Conservation (phyloP, 257 asterid genomes). For the Gentiana macrophylla region DNA sequence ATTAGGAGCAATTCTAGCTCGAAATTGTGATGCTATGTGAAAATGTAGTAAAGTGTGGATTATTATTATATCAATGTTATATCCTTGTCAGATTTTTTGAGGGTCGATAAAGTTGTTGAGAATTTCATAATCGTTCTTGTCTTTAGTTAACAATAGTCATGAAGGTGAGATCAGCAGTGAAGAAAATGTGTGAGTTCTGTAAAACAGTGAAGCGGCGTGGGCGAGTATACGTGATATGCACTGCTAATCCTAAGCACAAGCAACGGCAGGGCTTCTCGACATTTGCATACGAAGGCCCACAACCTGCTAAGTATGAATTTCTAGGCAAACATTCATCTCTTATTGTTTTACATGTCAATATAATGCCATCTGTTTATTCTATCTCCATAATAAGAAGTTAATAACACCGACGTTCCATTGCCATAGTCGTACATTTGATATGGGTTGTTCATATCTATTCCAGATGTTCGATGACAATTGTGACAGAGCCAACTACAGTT, state of each 20-base stretch:
- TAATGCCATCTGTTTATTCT: constrained; percentile 1
- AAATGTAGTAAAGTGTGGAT: too few relatives aligned
- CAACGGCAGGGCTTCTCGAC: constrained; percentile 87
- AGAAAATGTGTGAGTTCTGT: constrained; percentile 90
- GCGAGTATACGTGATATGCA: constrained; percentile 73
- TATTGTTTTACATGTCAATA: background rate
- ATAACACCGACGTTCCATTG: too few relatives aligned
- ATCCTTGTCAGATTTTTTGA: too few relatives aligned
- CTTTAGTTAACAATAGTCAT: constrained; percentile 31
- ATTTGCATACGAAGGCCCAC: constrained; percentile 56
- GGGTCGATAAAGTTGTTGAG: too few relatives aligned
- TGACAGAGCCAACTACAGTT: constrained; percentile 27
- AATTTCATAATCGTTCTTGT: background rate
- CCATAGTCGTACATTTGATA: too few relatives aligned
- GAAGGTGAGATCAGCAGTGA: constrained; percentile 97
- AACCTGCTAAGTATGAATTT: constrained; percentile 43
- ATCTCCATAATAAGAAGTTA: background rate
- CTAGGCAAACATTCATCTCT: background rate
- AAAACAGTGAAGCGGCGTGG: constrained; percentile 83
- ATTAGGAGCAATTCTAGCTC: too few relatives aligned
- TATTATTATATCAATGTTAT: too few relatives aligned
- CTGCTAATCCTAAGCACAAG: constrained; percentile 95
- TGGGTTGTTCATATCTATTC: constrained; percentile 1
- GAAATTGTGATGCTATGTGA: too few relatives aligned
- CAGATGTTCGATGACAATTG: constrained; percentile 39